These are phyloP conservation scores for Mortierella alpina DNA, from an alignment of 192 early-diverging fungal species.

Conservation along the genomic window DNA sequence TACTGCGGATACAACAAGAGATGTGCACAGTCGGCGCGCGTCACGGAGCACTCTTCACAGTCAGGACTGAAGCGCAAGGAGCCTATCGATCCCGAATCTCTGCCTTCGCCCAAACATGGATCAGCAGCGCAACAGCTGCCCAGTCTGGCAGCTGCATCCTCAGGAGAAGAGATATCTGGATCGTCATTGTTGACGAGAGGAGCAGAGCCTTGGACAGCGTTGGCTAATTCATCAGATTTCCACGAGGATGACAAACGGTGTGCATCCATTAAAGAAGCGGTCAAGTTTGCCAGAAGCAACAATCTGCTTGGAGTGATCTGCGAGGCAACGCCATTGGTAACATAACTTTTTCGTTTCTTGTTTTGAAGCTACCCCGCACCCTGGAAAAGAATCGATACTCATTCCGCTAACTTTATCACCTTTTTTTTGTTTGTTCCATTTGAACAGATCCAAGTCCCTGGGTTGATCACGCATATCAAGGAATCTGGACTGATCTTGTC, in stretches of 20 bases:
- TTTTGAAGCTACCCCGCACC: neutral
- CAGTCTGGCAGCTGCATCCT: conserved; percentile 36
- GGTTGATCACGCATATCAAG: conserved; percentile 92
- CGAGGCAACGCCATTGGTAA: conserved; percentile 88
- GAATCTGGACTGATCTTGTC: conserved; percentile 91
- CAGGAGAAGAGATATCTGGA: conserved; percentile 1
- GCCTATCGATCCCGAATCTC: conserved; percentile 39
- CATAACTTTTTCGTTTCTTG: neutral
- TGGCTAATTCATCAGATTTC: conserved; percentile 33
- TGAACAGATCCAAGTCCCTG: conserved; percentile 87
- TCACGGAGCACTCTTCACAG: neutral
- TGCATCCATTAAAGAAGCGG: conserved; percentile 90
- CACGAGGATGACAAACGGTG: conserved; percentile 60
- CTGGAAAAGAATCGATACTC: neutral
- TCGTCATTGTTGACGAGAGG: conserved; percentile 32
- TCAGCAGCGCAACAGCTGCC: conserved; percentile 9
- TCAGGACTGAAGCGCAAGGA: conserved; percentile 39
- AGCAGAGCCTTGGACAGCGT: neutral
- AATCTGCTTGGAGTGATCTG: conserved; percentile 95
- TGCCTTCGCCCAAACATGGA: conserved; percentile 37
- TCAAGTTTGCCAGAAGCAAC: conserved; percentile 91
- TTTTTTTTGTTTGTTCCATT: conserved; percentile 2
- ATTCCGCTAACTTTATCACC: neutral
- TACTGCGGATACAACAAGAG: conserved; percentile 76
- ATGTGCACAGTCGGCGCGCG: neutral